A percentile compares a stretch with the other conserved stretches of the same genome.
phyloP scores from a whole-genome alignment of 2,329 filamentous ascomycete species.

The Sarocladiaceae sp. region DNA sequence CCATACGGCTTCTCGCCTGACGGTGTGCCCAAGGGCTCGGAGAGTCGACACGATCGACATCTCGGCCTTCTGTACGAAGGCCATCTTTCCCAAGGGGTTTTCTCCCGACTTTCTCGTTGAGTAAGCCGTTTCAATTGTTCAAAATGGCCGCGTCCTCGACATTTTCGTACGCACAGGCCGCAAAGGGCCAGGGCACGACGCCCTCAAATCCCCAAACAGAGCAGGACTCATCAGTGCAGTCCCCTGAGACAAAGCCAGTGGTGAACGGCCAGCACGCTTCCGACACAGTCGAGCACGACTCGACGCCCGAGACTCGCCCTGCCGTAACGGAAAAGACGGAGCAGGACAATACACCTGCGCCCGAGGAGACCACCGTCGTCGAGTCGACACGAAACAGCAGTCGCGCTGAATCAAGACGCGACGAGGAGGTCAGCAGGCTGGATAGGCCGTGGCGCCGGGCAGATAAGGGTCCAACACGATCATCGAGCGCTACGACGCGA shows the following conservation, averaged over 20 bases:
- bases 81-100: neutral
- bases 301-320: slow-evolving; percentile 18
- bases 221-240: slow-evolving; percentile 20
- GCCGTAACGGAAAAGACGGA: slow-evolving; percentile 28
- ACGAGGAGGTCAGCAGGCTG: slow-evolving; percentile 33
- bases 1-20: neutral
- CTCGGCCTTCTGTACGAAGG: slow-evolving; percentile 2
- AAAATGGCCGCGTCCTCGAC: slow-evolving; percentile 53
- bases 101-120: neutral
- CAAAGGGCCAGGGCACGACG: slow-evolving; percentile 64
- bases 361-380: slow-evolving; percentile 32
- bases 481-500: slow-evolving; percentile 60
- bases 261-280: slow-evolving; percentile 20
- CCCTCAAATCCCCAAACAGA: slow-evolving; percentile 24
- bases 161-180: slow-evolving; percentile 95
- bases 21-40: slow-evolving; percentile 7
- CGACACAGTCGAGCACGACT: slow-evolving; percentile 18
- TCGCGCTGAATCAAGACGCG: slow-evolving; percentile 28
- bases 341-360: slow-evolving; percentile 27
- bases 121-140: slow-evolving; percentile 18
- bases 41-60: slow-evolving; percentile 3
- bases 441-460: slow-evolving; percentile 36
- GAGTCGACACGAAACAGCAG: slow-evolving; percentile 27
- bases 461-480: slow-evolving; percentile 47
- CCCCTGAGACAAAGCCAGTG: slow-evolving; percentile 22